Conservation (phyloP, 352 stramenopile species). For the Globisporangium camurandrum region DNA sequence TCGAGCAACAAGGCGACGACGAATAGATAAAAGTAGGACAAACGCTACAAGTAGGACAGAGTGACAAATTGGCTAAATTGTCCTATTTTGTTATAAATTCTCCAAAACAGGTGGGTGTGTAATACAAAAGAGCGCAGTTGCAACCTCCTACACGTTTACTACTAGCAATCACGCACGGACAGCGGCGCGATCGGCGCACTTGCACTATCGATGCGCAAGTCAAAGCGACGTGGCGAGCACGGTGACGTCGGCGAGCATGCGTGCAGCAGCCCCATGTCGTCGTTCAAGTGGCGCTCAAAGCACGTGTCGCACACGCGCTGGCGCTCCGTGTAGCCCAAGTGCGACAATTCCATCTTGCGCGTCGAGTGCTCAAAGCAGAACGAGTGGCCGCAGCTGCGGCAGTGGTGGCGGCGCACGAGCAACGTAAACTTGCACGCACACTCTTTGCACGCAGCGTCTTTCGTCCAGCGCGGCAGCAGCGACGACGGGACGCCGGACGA, state of each 20-base stretch:
- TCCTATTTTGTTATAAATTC: too few species aligned
- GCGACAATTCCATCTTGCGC: slow-evolving; percentile 50
- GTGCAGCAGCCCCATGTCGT: slow-evolving; percentile 19
- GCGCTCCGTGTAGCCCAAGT: slow-evolving; percentile 60
- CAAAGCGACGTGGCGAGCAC: slow-evolving; percentile 6
- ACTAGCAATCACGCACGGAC: too few species aligned
- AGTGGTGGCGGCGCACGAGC: slow-evolving; percentile 74
- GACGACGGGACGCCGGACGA: slow-evolving; percentile 13
- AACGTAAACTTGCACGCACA: slow-evolving; percentile 68
- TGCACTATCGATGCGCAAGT: slow-evolving; percentile 9
- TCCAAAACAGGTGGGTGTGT: too few species aligned
- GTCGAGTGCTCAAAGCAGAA: slow-evolving; percentile 85
- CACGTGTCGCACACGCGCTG: slow-evolving; percentile 82
- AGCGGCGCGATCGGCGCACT: slow-evolving; percentile 10
- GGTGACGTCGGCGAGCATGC: slow-evolving; percentile 15
- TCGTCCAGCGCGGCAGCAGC: slow-evolving; percentile 50
- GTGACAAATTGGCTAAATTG: too few species aligned
- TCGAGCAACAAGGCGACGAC: neutral
- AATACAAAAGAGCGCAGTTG: too few species aligned
- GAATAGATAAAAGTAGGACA: neutral
- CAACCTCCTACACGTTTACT: too few species aligned
- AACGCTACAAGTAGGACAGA: too few species aligned
- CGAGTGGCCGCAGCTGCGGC: slow-evolving; percentile 72
- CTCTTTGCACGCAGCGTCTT: slow-evolving; percentile 52
- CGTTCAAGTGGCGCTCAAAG: slow-evolving; percentile 50